Evolutionary conservation across 1,139 yeast species (phyloP).

Genomic region (Scheffersomyces lignicola): DNA sequence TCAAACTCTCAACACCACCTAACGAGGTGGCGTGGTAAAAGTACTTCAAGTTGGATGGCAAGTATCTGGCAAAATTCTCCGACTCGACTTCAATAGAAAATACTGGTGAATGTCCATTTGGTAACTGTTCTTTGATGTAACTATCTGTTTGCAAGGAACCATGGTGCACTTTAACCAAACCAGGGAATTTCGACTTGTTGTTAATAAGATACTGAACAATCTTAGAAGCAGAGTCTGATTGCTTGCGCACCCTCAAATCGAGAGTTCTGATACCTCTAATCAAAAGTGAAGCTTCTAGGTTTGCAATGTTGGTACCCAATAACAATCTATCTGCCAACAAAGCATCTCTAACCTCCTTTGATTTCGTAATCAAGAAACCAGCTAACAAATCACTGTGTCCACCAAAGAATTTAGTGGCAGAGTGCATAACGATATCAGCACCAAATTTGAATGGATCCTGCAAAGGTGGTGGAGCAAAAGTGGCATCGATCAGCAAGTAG

Average conservation of each 20-base stretch:
- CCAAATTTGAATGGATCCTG: constrained; percentile 79
- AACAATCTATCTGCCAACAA: constrained; percentile 62
- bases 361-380: constrained; percentile 71
- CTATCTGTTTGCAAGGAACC: constrained; percentile 72
- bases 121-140: constrained; percentile 64
- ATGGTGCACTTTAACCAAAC: constrained; percentile 57
- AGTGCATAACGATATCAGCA: constrained; percentile 82
- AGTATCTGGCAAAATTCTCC: constrained; percentile 55
- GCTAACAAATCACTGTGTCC: constrained; percentile 93
- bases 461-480: constrained; percentile 92
- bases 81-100: constrained; percentile 61
- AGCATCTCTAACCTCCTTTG: constrained; percentile 39
- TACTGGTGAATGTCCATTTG: constrained; percentile 71
- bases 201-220: constrained; percentile 60
- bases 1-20: constrained; percentile 90
- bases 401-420: constrained; percentile 89
- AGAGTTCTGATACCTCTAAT: constrained; percentile 79
- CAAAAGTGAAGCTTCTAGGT: constrained; percentile 71
- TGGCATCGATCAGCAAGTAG: constrained; percentile 70
- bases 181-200: constrained; percentile 48
- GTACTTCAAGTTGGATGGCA: constrained; percentile 67
- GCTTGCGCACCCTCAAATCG: constrained; percentile 66
- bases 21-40: constrained; percentile 91
- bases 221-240: constrained; percentile 61
- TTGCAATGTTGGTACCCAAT: constrained; percentile 78